phyloP scores from a whole-genome alignment of 1,139 yeast genomes.

The Lodderomyces orthopsilosis region DNA sequence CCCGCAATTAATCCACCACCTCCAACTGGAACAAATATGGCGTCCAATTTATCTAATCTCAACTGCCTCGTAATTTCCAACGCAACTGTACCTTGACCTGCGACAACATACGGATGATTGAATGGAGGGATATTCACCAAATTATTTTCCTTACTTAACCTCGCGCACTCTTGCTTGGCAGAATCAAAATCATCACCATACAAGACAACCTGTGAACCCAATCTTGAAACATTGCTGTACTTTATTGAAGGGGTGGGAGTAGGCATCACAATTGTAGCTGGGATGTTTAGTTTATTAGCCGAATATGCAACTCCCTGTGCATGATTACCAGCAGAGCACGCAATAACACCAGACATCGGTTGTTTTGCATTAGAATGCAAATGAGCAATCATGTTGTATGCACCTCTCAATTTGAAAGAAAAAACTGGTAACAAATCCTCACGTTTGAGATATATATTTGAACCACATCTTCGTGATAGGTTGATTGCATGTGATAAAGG shows the following conservation, averaged over 20 bases:
- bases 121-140: conserved; percentile 93
- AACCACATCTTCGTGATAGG: conserved; percentile 67
- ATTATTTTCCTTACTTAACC: conserved; percentile 66
- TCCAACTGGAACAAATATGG: conserved; percentile 90
- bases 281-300: conserved; percentile 78
- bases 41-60: conserved; percentile 71
- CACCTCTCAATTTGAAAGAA: conserved; percentile 95
- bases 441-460: conserved; percentile 76
- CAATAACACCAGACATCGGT: conserved; percentile 85
- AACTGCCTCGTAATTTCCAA: conserved; percentile 88
- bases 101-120: conserved; percentile 96
- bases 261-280: conserved; percentile 98
- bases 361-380: conserved; percentile 51
- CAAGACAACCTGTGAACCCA: conserved; percentile 92
- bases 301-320: conserved; percentile 98
- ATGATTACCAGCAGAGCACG: conserved; percentile 98
- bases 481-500: conserved; percentile 78
- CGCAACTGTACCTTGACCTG: conserved; percentile 99
- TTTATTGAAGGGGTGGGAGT: conserved; percentile 94
- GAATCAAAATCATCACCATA: conserved; percentile 93
- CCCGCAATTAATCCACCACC: conserved; percentile 98
- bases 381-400: conserved; percentile 94
- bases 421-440: conserved; percentile 95
- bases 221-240: conserved; percentile 81
- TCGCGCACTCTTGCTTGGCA: conserved; percentile 83